Conservation (phyloP, 768 basidiomycete genomes). For the Suillus subaureus region DNA sequence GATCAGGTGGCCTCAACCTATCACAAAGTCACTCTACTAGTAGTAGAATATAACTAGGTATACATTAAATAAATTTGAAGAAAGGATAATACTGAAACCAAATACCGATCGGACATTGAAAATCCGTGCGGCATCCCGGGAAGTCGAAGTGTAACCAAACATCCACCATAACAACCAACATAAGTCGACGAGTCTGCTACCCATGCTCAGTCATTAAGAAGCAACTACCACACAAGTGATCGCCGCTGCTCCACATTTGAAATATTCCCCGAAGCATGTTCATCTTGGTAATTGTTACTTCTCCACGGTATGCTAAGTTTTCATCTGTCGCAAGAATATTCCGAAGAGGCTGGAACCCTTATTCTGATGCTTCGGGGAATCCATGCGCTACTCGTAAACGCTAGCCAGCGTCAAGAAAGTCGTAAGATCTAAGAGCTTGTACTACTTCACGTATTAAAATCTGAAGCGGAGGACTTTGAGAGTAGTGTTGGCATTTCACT, state of each 20-base stretch:
- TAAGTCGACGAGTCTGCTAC: neutral
- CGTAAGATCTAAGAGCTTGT: neutral
- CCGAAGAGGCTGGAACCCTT: neutral
- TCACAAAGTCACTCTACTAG: too few species aligned
- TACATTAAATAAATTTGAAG: too few species aligned
- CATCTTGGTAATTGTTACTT: neutral
- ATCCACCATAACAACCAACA: too few species aligned
- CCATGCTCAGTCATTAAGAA: neutral
- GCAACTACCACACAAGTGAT: neutral
- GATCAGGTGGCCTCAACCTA: too few species aligned
- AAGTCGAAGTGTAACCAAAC: too few species aligned
- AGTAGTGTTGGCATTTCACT: neutral
- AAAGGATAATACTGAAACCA: too few species aligned
- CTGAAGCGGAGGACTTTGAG: neutral
- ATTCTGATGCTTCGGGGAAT: neutral
- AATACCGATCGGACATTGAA: too few species aligned
- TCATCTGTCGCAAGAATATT: neutral
- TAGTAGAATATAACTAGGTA: too few species aligned
- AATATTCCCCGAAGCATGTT: neutral
- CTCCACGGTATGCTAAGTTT: neutral
- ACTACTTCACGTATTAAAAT: neutral
- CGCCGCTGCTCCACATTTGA: neutral
- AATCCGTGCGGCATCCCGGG: too few species aligned
- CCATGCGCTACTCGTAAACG: neutral
- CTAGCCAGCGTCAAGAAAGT: neutral